Base-by-base conservation (phyloP, 2,329 filamentous ascomycete genomes). In the Dothideomycetes sp. region DNA sequence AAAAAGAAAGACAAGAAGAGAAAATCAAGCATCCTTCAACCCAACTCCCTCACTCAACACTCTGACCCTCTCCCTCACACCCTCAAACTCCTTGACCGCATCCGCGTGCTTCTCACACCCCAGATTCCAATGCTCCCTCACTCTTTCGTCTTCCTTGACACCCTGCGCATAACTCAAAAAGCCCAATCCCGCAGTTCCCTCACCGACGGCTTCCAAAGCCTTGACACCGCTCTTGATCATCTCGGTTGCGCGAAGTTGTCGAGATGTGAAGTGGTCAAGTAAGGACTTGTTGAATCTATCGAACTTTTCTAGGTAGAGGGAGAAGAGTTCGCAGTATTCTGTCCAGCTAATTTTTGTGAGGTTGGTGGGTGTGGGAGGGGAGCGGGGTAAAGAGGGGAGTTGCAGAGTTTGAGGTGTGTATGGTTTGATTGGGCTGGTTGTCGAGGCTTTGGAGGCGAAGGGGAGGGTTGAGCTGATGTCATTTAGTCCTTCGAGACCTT, bases 51-150 rank as follows among this genome's bases (percentile, higher is more conserved):
- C 38, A 28, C 34, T 33, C 31, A 46, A 22, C 25, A 45, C 42
- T 39, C 49, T 51, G 9, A 72, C 62, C 46, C 62, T 53, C 44
- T 68, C 65, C 52, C 62, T 61, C 32, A 67, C 52, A 32, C 59
- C 66, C 58, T 71, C 64, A 52, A 78, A 82, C 48, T 76, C 71
- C 48, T 69, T 64, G 43, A 85, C 62, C 8, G 71, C 70, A 43
- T 66, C 58, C 43, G 74, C 69, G 53, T 87, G 82, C 45, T 69
- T 69, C 30, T 75, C 70, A 45, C 72, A 75, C 6, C 74, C 74
- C 7, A 69, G 57, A 20, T 62, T 61, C 79, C 82, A 85, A 42
- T 71, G 69, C 51, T 67, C 67, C 42, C 78, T 66, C 4, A 84
- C 73, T 33, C 67, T 64, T 47, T 76, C 71, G 53, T 87, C 82